These are phyloP conservation scores for Exophiala spinifera DNA, from an alignment of 2,329 filamentous ascomycete species.

Conservation along the genomic window DNA sequence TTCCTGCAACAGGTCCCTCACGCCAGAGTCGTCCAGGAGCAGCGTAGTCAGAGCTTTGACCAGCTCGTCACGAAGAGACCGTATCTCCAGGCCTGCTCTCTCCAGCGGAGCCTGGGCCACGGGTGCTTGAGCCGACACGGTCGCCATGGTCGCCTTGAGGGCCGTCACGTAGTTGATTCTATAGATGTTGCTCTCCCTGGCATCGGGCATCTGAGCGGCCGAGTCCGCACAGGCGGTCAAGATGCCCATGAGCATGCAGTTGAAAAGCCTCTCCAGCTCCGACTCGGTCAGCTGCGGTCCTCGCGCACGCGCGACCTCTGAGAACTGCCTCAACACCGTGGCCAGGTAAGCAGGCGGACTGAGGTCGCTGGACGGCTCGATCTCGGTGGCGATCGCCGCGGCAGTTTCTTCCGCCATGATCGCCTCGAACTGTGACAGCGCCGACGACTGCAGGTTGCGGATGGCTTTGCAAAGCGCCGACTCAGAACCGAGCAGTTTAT, in stretches of 20 bases:
- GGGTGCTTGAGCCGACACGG: slow-evolving; percentile 48
- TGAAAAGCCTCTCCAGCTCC: slow-evolving; percentile 71
- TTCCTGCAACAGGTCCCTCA: slow-evolving; percentile 20
- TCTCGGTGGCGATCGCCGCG: slow-evolving; percentile 3
- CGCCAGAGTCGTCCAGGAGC: slow-evolving; percentile 25
- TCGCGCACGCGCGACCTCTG: slow-evolving; percentile 47
- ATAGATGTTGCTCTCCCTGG: slow-evolving; percentile 48
- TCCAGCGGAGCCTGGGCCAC: slow-evolving; percentile 22
- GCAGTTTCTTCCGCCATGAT: slow-evolving; percentile 21
- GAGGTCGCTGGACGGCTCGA: slow-evolving; percentile 15
- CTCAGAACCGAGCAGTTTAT: slow-evolving; percentile 65
- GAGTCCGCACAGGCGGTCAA: slow-evolving; percentile 71
- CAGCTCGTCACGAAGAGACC: slow-evolving; percentile 14
- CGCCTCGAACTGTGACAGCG: slow-evolving; percentile 44
- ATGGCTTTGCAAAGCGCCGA: slow-evolving; percentile 11
- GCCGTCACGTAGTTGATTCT: slow-evolving; percentile 47
- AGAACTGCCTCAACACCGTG: slow-evolving; percentile 36
- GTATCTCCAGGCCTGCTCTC: slow-evolving; percentile 21
- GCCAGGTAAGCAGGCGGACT: slow-evolving; percentile 22
- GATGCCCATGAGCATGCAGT: slow-evolving; percentile 86
- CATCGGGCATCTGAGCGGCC: slow-evolving; percentile 39
- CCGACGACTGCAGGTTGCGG: slow-evolving; percentile 38
- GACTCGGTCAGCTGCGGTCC: slow-evolving; percentile 44
- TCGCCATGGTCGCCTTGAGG: slow-evolving; percentile 56
- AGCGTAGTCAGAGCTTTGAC: slow-evolving; percentile 16